Evolutionary conservation across 257 asterid genomes (phyloP), one percentile per base, ranked within the genome.

Genomic region (Ocimum tenuiflorum): DNA sequence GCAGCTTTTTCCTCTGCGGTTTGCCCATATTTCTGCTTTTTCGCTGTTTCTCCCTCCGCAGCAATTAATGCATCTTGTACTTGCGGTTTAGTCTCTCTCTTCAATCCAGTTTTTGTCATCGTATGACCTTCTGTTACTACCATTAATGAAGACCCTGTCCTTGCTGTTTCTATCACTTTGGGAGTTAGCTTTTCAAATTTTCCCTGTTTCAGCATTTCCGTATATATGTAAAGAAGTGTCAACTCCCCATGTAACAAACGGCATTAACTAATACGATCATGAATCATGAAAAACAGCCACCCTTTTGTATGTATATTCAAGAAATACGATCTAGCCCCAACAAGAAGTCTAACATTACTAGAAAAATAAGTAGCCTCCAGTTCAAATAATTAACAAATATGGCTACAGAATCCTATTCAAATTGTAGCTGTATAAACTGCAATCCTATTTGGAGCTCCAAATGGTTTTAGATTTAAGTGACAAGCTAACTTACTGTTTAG

Each of bases 1-100:
- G 88, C 97, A 77, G 95, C 99, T 68, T 92, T 89, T 84, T 75
- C 83, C 75, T 79, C 87, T 43, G 75, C 45, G 10, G n/a, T 52
- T 55, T 56, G 46, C 45, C 12, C 59, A 10, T 18, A 46, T 19
- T 29, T 73, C 69, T 72, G 67, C 31, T 59, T 33, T 69, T 56
- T 68, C 39, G 59, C 45, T 72, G 75, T 51, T 62, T 75, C 74
- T 48, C 36, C 63, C 57, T 58, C 67, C 12, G 68, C 77, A 17
- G 77, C 80, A 11, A 55, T 80, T 35, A 69, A 62, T 70, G 79
- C 83, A 13, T 13, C 49, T 70, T 76, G 80, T 77, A 58, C 82
- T 81, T 69, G 58, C 19, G 63, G 67, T 59, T 46, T 60, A 12
- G 43, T 53, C 66, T 52, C 73, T 38, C 19, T 38, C 67, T 68